Evolutionary conservation across 2,329 filamentous ascomycete species (phyloP), one percentile per base, ranked within the genome.

Genomic region (Conoideocrella luteorostrata): DNA sequence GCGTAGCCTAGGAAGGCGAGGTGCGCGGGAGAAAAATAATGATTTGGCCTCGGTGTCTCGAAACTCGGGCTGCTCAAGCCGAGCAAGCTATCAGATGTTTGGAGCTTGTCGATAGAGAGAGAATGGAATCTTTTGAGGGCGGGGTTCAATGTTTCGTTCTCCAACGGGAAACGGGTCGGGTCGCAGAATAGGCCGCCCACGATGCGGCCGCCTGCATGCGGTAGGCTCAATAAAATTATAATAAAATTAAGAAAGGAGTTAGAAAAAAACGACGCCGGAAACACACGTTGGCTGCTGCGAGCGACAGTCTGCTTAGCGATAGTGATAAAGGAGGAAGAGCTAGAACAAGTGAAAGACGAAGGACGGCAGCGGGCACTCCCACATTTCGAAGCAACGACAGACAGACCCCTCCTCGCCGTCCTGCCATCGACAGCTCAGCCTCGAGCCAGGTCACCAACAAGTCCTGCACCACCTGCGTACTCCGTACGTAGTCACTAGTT

Each of bases 121-220:
- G n/a, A n/a, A 24, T 24, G 11, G 24, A 9, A 12, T 32, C 11
- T 22, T 22, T 35, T 22, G 39, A n/a, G 32, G 30, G 23, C n/a
- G 18, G 41, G 29, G 23, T 39, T 29, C 30, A 28, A 26, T 7
- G 11, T 15, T 6, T 36, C 15, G 17, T 4, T 36, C 20, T 21
- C 12, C 20, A 13, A 36, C 21, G 39, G 17, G n/a, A 35, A 28
- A 20, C 26, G 29, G 28, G 46, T 29, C 32, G 40, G 34, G 48
- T 52, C 49, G 50, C 50, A 52, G 50, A 51, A 47, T n/a, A 41
- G 50, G 53, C 52, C 48, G 52, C 50, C 44, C 12, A 9, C 6
- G 17, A 17, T 39, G 29, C 40, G 37, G 45, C 47, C 44, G 22
- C 33, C 34, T 44, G 43, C 43, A 30, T 44, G 43, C 43, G 23